Evolutionary conservation across 257 asterid species (phyloP).

Genomic region (Solanum virginianum): DNA sequence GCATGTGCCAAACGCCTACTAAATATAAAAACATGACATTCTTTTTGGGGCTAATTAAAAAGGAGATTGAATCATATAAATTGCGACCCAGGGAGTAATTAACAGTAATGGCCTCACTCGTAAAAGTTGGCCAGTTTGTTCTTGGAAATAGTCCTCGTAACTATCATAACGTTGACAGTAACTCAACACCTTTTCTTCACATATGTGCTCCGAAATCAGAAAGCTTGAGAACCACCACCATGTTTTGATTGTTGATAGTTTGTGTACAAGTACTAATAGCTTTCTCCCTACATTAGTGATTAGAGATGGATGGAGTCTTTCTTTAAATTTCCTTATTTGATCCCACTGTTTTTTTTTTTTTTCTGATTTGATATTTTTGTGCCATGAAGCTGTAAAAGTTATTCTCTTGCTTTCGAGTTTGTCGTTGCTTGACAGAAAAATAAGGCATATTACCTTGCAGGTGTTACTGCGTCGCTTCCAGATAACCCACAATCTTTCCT

Average conservation of each 20-base stretch:
- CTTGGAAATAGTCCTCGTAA: neutral
- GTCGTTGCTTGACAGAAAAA: neutral
- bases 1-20: too few species aligned
- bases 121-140: neutral
- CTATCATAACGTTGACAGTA: neutral
- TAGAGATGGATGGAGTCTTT: neutral
- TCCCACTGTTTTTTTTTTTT: neutral
- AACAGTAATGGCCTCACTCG: neutral
- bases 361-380: neutral
- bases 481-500: constrained; percentile 69
- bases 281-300: neutral
- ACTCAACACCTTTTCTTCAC: neutral
- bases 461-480: constrained; percentile 84
- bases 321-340: neutral
- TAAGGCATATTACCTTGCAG: constrained; percentile 18
- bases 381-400: neutral
- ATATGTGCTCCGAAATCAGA: neutral
- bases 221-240: neutral
- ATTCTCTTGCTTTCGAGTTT: neutral
- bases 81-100: neutral
- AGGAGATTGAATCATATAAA: too few species aligned
- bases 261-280: neutral
- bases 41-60: too few species aligned
- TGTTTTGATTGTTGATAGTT: neutral
- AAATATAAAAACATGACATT: too few species aligned